A percentile compares a stretch with the other conserved stretches of the same genome.
Conservation (phyloP, 2,329 filamentous ascomycete genomes). For the Torrubiellomyces zombiae region DNA sequence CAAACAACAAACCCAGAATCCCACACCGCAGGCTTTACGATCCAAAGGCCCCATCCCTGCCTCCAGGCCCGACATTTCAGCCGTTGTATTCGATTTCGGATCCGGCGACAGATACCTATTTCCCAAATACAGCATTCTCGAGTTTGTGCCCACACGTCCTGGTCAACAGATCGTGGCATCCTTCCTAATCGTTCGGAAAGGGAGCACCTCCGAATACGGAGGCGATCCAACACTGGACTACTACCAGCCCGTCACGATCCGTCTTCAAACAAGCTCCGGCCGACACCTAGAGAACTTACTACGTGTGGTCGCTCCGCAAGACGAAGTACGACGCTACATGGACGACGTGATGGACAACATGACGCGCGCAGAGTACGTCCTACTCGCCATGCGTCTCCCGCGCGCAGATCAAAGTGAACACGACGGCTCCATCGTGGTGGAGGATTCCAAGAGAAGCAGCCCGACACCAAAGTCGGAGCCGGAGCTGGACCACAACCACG, state of each 20-base stretch:
- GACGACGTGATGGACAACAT: conserved; percentile 53
- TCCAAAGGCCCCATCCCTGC: conserved; percentile 41
- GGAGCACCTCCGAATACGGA: conserved; percentile 46
- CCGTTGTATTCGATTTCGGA: conserved; percentile 56
- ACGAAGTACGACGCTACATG: conserved; percentile 51
- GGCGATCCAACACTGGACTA: conserved; percentile 51
- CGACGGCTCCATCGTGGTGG: conserved; percentile 8
- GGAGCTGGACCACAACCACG: conserved; percentile 9
- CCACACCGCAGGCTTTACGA: conserved; percentile 36
- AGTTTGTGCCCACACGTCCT: conserved; percentile 35
- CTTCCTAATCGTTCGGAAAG: conserved; percentile 61
- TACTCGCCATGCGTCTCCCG: conserved; percentile 50
- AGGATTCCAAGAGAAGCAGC: conserved; percentile 15
- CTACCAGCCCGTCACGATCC: conserved; percentile 58
- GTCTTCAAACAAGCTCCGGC: conserved; percentile 35
- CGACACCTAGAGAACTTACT: conserved; percentile 43
- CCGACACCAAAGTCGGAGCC: conserved; percentile 14
- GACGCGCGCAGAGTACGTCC: conserved; percentile 49
- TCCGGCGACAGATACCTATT: conserved; percentile 64
- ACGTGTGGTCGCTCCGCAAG: conserved; percentile 43
- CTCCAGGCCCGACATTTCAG: conserved; percentile 43
- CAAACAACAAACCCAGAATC: conserved; percentile 13
- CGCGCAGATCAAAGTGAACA: conserved; percentile 18
- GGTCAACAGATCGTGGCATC: conserved; percentile 53
- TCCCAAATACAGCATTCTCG: conserved; percentile 61